Percentiles rank a stretch among this genome's conserved stretches.
Conservation (phyloP, 208 protist genomes). For the Acanthamoeba lenticulata region DNA sequence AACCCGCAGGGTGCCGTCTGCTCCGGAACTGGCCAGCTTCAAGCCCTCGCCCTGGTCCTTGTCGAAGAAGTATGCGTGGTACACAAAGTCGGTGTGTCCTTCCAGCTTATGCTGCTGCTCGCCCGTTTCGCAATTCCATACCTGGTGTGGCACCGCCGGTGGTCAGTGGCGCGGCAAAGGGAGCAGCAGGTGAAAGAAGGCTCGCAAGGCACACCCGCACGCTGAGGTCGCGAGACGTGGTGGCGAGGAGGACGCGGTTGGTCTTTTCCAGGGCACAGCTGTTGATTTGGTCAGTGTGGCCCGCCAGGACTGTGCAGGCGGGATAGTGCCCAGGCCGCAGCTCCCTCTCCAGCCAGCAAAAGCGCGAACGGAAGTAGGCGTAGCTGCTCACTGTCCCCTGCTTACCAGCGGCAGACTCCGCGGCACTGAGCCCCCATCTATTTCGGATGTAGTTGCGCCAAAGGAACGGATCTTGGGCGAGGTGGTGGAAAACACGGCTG, state of each 20-base stretch:
- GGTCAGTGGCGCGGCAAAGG: no score
- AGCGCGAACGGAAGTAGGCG: neutral
- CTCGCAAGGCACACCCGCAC: neutral
- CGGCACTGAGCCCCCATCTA: neutral
- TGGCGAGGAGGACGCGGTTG: neutral
- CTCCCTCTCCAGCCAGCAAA: neutral
- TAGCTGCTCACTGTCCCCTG: neutral
- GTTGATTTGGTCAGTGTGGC: neutral
- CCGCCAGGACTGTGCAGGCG: neutral
- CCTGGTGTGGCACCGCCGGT: neutral
- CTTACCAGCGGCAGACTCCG: no score
- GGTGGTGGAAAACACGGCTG: neutral
- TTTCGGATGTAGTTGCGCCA: neutral
- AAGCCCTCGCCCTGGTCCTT: neutral
- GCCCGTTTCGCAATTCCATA: neutral
- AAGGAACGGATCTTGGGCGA: neutral
- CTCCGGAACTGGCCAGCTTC: neutral
- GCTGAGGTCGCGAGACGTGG: neutral
- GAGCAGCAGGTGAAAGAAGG: neutral
- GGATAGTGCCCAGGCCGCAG: neutral
- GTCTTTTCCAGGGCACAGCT: neutral
- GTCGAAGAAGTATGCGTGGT: neutral
- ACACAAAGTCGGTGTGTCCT: slow-evolving; percentile 11
- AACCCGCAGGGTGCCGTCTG: neutral
- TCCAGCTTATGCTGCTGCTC: neutral